Base-by-base conservation (phyloP, 805 yeast species). In the Ogataea parapolymorpha region DNA sequence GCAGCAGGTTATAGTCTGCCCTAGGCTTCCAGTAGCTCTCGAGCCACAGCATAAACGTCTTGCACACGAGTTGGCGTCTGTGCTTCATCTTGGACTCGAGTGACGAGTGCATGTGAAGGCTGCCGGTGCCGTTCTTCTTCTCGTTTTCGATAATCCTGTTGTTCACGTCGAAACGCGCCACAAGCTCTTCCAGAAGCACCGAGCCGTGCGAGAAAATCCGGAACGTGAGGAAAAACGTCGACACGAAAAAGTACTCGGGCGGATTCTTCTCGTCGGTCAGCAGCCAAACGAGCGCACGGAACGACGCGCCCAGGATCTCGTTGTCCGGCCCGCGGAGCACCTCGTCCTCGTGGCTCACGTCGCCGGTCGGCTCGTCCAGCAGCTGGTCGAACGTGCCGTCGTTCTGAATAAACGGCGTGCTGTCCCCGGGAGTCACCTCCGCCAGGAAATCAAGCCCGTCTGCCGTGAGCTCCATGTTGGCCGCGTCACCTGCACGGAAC, bases 1-100 rank as follows among this genome's bases (percentile, higher is more conserved):
- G 78, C 33, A 89, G 64, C 28, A 81, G 66, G 18, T 61, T 63
- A 46, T 74, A 75, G 59, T 89, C 95, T 5, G 62, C 40, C 31
- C 72, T 70, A 35, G 75, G 77, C 48, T 80, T 77, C 96, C 96
- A 91, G 58, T 84, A 89, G 37, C 93, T 82, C 61, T 88, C 95
- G 61, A 91, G 65, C 99, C 99, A 91, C 26, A 77, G 67, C 58
- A 80, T 85, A 56, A 89, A 77, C 59, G 83, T 71, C 49, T 75
- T 77, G 50, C 82, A 78, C 28, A 88, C 79, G 34, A 83, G 63
- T 46, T 79, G 77, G 55, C 91, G 68, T 58, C 93, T 72, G 48
- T 72, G 80, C 53, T 75, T 79, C 28, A 77, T 48, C 48, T 72
- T 65, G 14, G 74, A 66, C 43, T 72, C 67, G 49, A 54, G 25